Percentiles rank a stretch among this genome's conserved stretches.
phyloP scores from a whole-genome alignment of 495 filamentous ascomycete species.

The Penicillium bovifimosum region DNA sequence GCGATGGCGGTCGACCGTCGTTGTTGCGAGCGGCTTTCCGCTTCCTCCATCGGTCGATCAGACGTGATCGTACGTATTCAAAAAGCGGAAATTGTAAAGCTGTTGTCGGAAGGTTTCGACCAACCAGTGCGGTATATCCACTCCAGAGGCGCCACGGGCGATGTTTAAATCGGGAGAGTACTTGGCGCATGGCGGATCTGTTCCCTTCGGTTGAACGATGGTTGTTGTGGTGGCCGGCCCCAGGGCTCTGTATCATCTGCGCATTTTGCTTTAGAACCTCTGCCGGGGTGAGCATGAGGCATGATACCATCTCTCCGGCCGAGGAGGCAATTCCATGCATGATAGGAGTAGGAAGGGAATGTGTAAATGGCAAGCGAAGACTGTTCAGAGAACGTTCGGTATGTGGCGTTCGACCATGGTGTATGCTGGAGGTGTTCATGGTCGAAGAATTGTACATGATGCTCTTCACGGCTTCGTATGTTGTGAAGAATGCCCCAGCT shows the following conservation, averaged over 20 bases:
- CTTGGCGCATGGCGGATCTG: constrained; percentile 43
- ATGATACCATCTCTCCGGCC: constrained; percentile 72
- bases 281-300: constrained; percentile 78
- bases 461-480: constrained; percentile 72
- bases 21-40: constrained; percentile 12
- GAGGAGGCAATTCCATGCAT: constrained; percentile 68
- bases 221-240: background rate
- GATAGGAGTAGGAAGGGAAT: constrained; percentile 53
- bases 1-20: background rate
- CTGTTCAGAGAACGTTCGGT: constrained; percentile 31
- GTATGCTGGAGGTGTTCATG: constrained; percentile 9
- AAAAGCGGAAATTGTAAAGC: constrained; percentile 86
- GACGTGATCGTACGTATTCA: constrained; percentile 52
- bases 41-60: constrained; percentile 32
- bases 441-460: constrained; percentile 41
- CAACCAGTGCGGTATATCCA: constrained; percentile 74
- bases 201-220: background rate
- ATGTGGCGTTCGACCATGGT: background rate
- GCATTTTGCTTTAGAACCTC: constrained; percentile 94
- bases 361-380: constrained; percentile 27
- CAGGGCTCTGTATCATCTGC: constrained; percentile 51
- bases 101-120: constrained; percentile 79
- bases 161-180: constrained; percentile 47
- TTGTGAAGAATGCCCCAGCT: constrained; percentile 88
- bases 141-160: constrained; percentile 42